These are phyloP conservation scores for Suillus americanus DNA, from an alignment of 768 basidiomycete species.

Conservation along the genomic window DNA sequence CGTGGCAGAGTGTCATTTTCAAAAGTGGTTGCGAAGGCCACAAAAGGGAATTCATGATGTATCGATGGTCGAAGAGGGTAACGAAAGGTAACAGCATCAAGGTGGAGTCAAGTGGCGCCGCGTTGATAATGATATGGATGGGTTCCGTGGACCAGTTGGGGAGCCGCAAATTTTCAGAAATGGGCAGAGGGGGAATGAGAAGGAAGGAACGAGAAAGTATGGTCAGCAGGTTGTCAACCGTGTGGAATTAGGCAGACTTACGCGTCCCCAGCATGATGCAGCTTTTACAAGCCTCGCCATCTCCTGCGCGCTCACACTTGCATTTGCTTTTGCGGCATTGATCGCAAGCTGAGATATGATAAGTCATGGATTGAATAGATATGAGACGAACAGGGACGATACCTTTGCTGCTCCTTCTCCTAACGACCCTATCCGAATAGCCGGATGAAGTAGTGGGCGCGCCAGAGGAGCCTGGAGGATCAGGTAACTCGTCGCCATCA, in stretches of 20 bases:
- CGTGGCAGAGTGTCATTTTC: neutral
- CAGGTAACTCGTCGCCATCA: constrained; percentile 53
- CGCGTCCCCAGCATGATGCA: constrained; percentile 73
- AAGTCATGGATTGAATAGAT: neutral
- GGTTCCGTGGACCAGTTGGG: neutral
- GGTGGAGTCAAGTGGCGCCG: constrained; percentile 2
- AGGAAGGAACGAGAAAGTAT: constrained; percentile 2
- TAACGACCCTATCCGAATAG: constrained; percentile 49
- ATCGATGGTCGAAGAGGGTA: neutral
- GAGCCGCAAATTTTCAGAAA: constrained; percentile 2
- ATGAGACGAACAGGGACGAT: constrained; percentile 6
- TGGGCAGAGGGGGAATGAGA: neutral
- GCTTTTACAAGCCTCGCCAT: constrained; percentile 69
- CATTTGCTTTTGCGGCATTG: constrained; percentile 89
- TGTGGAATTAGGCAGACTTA: constrained; percentile 33
- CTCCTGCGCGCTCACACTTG: constrained; percentile 73
- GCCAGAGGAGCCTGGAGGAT: constrained; percentile 31
- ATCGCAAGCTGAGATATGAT: constrained; percentile 62
- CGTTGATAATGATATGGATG: neutral
- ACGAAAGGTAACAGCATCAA: neutral
- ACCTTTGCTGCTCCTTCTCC: constrained; percentile 81
- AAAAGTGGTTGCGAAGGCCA: constrained; percentile 3
- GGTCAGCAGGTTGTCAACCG: constrained; percentile 13
- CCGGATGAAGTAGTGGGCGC: constrained; percentile 16
- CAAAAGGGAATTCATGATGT: constrained; percentile 4